Evolutionary conservation across 805 yeast genomes (phyloP).

Genomic region (Lipomyces starkeyi): DNA sequence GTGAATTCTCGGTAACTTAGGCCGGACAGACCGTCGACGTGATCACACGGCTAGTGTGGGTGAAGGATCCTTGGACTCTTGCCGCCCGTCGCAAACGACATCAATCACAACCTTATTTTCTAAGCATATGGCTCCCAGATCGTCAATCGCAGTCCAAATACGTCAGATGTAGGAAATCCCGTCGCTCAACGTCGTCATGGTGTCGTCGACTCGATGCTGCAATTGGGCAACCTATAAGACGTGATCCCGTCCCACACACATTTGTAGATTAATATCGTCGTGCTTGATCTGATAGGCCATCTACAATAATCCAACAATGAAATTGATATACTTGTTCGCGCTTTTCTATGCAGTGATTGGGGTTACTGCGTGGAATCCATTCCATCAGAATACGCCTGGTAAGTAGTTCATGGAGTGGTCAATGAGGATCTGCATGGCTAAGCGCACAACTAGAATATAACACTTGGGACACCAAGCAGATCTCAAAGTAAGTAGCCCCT

Average conservation of each 20-base stretch:
- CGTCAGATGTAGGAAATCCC: slow-evolving; percentile 9
- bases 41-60: slow-evolving; percentile 2
- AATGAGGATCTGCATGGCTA: background rate
- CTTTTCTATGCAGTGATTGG: slow-evolving; percentile 7
- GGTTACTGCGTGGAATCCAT: slow-evolving; percentile 7
- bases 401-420: background rate
- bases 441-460: slow-evolving; percentile 19
- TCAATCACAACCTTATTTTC: slow-evolving; percentile 9
- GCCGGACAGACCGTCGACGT: background rate
- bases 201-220: background rate
- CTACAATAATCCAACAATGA: slow-evolving; percentile 4
- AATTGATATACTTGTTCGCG: slow-evolving; percentile 3
- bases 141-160: background rate
- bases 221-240: background rate
- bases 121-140: background rate
- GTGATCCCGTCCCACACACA: background rate
- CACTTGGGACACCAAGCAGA: slow-evolving; percentile 47
- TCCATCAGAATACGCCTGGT: slow-evolving; percentile 22
- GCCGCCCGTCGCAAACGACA: slow-evolving; percentile 1
- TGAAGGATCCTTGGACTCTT: background rate
- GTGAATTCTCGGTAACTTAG: background rate
- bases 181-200: slow-evolving; percentile 5
- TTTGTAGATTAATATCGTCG: background rate
- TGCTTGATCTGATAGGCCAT: background rate
- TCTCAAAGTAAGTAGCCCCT: slow-evolving; percentile 6